These are phyloP conservation scores for Umbelopsis sp. DNA, from an alignment of 192 early-diverging fungal genomes.

Conservation along the genomic window DNA sequence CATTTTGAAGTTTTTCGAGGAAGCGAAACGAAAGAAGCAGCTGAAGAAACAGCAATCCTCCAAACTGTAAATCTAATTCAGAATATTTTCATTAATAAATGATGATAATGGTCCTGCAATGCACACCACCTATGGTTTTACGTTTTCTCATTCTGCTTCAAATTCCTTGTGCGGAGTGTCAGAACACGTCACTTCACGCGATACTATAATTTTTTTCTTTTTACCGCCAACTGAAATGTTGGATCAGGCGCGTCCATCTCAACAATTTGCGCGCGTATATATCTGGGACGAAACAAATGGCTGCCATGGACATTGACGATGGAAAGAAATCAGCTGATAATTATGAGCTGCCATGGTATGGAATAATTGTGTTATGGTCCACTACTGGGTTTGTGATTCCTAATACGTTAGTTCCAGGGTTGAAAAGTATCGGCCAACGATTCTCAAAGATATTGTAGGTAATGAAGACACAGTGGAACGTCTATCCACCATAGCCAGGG, in stretches of 20 bases:
- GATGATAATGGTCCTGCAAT: too few species aligned
- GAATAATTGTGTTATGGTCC: background rate
- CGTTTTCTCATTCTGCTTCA: too few species aligned
- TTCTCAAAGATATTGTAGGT: slow-evolving; percentile 90
- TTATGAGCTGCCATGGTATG: slow-evolving; percentile 1
- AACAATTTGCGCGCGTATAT: background rate
- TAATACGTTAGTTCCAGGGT: slow-evolving; percentile 53
- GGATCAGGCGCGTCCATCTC: background rate
- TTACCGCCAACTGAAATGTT: background rate
- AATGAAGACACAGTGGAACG: slow-evolving; percentile 91
- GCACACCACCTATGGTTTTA: too few species aligned
- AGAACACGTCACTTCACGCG: too few species aligned
- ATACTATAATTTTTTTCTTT: too few species aligned
- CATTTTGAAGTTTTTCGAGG: background rate
- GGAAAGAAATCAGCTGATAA: background rate
- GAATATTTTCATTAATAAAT: too few species aligned
- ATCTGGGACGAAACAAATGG: background rate
- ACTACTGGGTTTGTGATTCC: background rate
- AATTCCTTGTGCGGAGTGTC: too few species aligned
- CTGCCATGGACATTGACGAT: slow-evolving; percentile 6
- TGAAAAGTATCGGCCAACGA: slow-evolving; percentile 91
- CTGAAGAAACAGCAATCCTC: background rate
- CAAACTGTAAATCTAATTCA: background rate
- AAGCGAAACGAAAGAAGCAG: background rate
- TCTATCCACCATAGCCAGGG: slow-evolving; percentile 80